Evolutionary conservation across 306 rosid genomes (phyloP), one percentile per base, ranked within the genome.

Genomic region (Mucuna pruriens): DNA sequence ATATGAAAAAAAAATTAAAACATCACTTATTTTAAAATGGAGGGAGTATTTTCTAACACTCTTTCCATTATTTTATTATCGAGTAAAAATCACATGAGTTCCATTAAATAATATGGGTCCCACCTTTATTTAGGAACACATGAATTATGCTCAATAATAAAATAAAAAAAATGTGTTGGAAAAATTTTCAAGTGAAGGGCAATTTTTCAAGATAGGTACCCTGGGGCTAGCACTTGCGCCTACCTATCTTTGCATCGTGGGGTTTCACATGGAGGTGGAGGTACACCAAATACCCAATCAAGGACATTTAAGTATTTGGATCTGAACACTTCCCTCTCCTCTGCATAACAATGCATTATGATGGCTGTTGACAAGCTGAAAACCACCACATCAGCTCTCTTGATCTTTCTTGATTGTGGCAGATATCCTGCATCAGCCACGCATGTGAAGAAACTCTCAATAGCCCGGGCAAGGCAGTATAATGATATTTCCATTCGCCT

Each of bases 251-350:
- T 90, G 91, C 89, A 83, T 77, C 89, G 85, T 0, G 99, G 98
- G 46, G 94, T 93, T 83, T 93, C 97, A 78, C 91, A 86, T 7
- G 92, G 86, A 58, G 98, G 91, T 84, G 98, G 94, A 33, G 99
- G 99, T 6, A 93, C 82, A 5, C 99, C 99, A 45, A 95, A 95
- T 36, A 95, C 99, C 99, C 99, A 95, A 79, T 95, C 98, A 15
- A 95, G 98, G 76, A 91, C 98, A 57, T 91, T 95, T 85, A 96
- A 83, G 71, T 92, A 95, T 79, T 93, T 95, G 83, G 98, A 95
- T 85, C 90, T 89, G 83, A 95, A 93, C 22, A 93, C 99, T n/a
- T 93, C 97, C 79, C 99, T 88, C 84, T 96, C 99, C 73, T 89
- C 88, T 29, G 97, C 94, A 68, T 92, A 96, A 82, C 98, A 93